Percentiles rank a stretch among this genome's conserved stretches.
Evolutionary conservation across 108 stramenopile species (phyloP).

Genomic region (Mayamaea pseudoterrestris): DNA sequence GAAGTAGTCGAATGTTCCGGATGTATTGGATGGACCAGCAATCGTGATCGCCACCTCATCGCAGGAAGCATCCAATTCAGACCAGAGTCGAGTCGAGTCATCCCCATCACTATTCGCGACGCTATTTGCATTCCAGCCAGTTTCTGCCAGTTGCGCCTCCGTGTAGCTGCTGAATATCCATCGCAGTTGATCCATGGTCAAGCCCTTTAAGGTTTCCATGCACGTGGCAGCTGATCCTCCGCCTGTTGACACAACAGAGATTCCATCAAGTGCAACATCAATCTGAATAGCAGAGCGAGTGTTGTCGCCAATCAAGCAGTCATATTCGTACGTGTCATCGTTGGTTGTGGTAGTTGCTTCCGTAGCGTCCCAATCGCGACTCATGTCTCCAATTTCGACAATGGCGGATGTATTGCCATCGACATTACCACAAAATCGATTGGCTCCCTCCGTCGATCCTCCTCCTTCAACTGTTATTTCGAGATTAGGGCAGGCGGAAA

Average conservation of each 20-base stretch:
- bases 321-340: constrained; percentile 8
- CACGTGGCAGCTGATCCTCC: constrained; percentile 8
- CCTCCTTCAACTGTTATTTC: constrained; percentile 15
- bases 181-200: constrained; percentile 22
- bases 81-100: constrained; percentile 14
- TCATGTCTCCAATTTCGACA: constrained; percentile 5
- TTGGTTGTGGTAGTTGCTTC: no score
- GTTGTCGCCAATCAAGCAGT: constrained; percentile 4
- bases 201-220: constrained; percentile 9
- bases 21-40: constrained; percentile 1
- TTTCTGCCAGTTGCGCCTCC: constrained; percentile 9
- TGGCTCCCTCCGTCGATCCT: constrained; percentile 9
- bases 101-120: constrained; percentile 8
- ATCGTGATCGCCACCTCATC: constrained; percentile 11
- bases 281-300: constrained; percentile 10
- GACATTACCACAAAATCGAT: constrained; percentile 10
- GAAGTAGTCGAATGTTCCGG: constrained; percentile 11
- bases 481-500: not conserved
- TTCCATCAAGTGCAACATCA: constrained; percentile 16
- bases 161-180: constrained; percentile 21
- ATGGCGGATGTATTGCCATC: not conserved
- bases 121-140: constrained; percentile 16
- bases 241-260: constrained; percentile 1
- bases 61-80: constrained; percentile 14
- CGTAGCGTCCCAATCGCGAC: not conserved